Percentiles rank a stretch among this genome's conserved stretches.
Evolutionary conservation across 352 stramenopile genomes (phyloP).

Genomic region (Globisporangium nagaii): DNA sequence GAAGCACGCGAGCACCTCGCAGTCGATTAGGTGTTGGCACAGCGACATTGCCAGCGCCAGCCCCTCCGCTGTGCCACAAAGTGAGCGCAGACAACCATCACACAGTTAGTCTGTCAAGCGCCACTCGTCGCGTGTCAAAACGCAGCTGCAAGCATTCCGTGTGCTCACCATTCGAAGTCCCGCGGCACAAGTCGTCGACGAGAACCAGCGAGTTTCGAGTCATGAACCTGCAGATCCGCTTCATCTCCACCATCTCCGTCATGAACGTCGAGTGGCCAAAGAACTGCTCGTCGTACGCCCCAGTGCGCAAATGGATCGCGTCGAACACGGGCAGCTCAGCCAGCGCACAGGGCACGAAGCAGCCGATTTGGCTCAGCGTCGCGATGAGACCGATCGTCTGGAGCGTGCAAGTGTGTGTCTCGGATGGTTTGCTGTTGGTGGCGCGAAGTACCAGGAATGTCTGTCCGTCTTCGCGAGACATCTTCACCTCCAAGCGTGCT

Average conservation of each 20-base stretch:
- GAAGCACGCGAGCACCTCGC: conserved; percentile 21
- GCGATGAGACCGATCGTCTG: conserved; percentile 23
- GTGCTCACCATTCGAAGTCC: conserved; percentile 27
- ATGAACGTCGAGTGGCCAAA: conserved; percentile 47
- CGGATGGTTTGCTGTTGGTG: neutral
- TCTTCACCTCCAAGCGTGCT: neutral
- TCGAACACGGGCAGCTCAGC: conserved; percentile 41
- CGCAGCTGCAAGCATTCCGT: too few species aligned
- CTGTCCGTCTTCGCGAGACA: conserved; percentile 9
- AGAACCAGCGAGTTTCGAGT: conserved; percentile 32
- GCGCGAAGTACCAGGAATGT: conserved; percentile 24
- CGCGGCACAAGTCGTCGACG: conserved; percentile 50
- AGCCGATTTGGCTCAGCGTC: conserved; percentile 52
- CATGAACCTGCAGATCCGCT: conserved; percentile 24
- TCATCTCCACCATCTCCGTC: conserved; percentile 49
- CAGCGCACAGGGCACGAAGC: conserved; percentile 44
- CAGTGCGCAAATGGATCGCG: conserved; percentile 29
- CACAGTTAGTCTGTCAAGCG: conserved; percentile 3
- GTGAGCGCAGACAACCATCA: neutral
- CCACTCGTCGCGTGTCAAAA: too few species aligned
- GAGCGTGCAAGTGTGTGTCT: conserved; percentile 5
- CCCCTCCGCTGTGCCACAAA: conserved; percentile 34
- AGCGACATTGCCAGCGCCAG: conserved; percentile 24
- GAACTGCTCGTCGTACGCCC: conserved; percentile 41
- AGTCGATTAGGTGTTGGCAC: conserved; percentile 25